Evolutionary conservation across 306 rosid species (phyloP).

Genomic region (Acacia melanoxylon): DNA sequence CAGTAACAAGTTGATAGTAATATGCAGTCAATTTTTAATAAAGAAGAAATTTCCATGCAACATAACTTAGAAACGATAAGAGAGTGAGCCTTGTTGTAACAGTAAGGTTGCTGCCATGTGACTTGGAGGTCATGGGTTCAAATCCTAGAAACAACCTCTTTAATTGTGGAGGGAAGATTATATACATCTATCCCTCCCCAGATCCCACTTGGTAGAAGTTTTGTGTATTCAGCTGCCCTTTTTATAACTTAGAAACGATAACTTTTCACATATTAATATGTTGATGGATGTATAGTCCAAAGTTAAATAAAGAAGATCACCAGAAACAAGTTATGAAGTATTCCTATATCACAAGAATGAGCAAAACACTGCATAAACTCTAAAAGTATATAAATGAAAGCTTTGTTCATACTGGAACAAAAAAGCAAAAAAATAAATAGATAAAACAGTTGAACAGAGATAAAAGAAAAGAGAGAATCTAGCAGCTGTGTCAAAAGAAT

Average conservation of each 20-base stretch:
- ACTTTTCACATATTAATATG: neutral
- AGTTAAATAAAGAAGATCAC: constrained; percentile 11
- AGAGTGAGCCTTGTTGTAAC: too few relatives aligned
- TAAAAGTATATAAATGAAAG: constrained; percentile 16
- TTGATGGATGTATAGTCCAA: neutral
- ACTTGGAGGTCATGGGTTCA: too few relatives aligned
- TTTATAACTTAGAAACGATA: neutral
- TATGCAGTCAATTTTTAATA: constrained; percentile 13
- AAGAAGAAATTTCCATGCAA: constrained; percentile 12
- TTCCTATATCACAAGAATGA: neutral
- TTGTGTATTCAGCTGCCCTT: too few relatives aligned
- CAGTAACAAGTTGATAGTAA: neutral
- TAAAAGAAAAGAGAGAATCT: neutral
- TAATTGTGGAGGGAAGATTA: too few relatives aligned
- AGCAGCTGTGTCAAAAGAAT: constrained; percentile 18
- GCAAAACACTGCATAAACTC: neutral
- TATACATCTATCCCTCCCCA: too few relatives aligned
- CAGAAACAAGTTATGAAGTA: neutral
- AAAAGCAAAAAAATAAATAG: neutral
- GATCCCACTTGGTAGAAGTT: too few relatives aligned
- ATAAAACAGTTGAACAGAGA: neutral
- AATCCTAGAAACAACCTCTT: too few relatives aligned
- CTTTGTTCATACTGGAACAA: neutral
- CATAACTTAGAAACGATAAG: neutral
- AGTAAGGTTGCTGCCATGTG: too few relatives aligned